phyloP scores from a whole-genome alignment of 306 rosid genomes.

The Sechiopsis laciniata region DNA sequence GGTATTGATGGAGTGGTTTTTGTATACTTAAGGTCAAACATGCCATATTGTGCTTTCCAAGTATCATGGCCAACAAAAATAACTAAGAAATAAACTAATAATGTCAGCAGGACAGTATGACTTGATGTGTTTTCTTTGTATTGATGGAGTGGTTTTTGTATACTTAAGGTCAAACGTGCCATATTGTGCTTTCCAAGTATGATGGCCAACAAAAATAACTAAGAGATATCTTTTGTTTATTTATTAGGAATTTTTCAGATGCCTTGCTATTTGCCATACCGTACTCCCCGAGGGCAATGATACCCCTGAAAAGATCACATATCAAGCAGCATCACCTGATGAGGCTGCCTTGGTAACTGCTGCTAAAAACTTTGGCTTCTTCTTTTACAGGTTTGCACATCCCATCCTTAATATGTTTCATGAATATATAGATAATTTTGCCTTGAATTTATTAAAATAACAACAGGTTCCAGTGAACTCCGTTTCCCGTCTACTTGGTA shows the following conservation, averaged over 20 bases:
- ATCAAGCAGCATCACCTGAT: constrained; percentile 96
- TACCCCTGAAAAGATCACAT: constrained; percentile 69
- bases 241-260: constrained; percentile 48
- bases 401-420: constrained; percentile 11
- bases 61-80: not conserved
- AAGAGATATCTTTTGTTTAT: constrained; percentile 2
- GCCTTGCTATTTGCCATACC: constrained; percentile 92
- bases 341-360: constrained; percentile 71
- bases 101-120: not conserved
- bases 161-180: not conserved
- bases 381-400: constrained; percentile 79
- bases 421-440: not conserved
- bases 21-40: not conserved
- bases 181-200: not conserved
- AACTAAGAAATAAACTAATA: not conserved
- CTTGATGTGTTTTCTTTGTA: not conserved
- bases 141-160: constrained; percentile 7
- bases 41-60: constrained; percentile 4
- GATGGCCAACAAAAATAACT: not conserved
- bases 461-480: not conserved
- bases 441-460: constrained; percentile 1
- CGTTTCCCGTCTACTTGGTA: not conserved
- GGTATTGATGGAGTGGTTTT: constrained; percentile 1
- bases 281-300: constrained; percentile 89
- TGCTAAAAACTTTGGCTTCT: constrained; percentile 94